phyloP scores from a whole-genome alignment of 2,329 filamentous ascomycete genomes.

The Blastomyces emzantsi region DNA sequence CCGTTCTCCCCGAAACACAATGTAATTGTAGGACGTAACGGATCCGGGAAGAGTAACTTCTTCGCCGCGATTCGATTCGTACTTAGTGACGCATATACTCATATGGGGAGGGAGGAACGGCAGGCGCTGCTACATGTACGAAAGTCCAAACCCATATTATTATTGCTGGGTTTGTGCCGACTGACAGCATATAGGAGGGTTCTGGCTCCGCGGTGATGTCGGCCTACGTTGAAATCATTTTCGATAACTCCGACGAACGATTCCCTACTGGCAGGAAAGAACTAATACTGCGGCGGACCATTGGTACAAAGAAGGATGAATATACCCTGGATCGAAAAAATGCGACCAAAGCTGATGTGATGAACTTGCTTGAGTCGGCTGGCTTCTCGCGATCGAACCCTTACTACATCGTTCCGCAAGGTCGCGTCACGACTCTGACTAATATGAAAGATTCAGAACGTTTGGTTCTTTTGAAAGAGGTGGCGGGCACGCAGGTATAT shows the following conservation, averaged over 20 bases:
- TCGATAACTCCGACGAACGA: slow-evolving; percentile 93
- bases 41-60: slow-evolving; percentile 99
- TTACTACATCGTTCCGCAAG: slow-evolving; percentile 98
- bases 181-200: slow-evolving; percentile 56
- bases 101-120: slow-evolving; percentile 91
- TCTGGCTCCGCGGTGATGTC: slow-evolving; percentile 97
- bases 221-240: slow-evolving; percentile 98
- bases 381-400: slow-evolving; percentile 96
- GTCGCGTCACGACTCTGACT: slow-evolving; percentile 86
- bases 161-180: slow-evolving; percentile 5
- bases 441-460: slow-evolving; percentile 98
- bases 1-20: slow-evolving; percentile 97
- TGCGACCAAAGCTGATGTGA: slow-evolving; percentile 85
- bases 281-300: slow-evolving; percentile 82
- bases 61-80: slow-evolving; percentile 98
- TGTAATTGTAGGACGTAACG: slow-evolving; percentile 98
- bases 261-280: slow-evolving; percentile 91
- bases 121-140: slow-evolving; percentile 78
- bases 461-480: slow-evolving; percentile 84
- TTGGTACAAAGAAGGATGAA: slow-evolving; percentile 96
- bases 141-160: neutral
- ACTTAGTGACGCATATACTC: slow-evolving; percentile 92
- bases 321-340: slow-evolving; percentile 97
- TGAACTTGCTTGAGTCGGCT: slow-evolving; percentile 89
- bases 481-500: slow-evolving; percentile 97